phyloP scores from a whole-genome alignment of 257 asterid species.

The Nicotiana obtusifolia region DNA sequence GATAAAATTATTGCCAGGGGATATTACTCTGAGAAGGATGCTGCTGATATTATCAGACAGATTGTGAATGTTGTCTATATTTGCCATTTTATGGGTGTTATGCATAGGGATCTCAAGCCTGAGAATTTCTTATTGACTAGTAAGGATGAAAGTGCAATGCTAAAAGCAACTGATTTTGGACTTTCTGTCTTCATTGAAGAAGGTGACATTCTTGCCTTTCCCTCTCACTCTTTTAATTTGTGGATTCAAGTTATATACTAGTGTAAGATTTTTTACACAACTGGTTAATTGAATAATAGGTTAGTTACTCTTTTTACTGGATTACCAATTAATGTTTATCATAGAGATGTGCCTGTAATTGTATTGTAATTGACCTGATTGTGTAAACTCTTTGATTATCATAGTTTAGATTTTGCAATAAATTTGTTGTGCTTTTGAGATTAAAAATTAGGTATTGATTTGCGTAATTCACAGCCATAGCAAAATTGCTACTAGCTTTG shows the following conservation, averaged over 20 bases:
- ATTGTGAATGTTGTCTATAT: constrained; percentile 78
- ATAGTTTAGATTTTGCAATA: not conserved
- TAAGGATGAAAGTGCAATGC: constrained; percentile 59
- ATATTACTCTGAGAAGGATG: constrained; percentile 72
- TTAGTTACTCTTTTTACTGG: not conserved
- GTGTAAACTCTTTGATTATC: not conserved
- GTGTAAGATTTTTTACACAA: not conserved
- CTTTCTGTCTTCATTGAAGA: constrained; percentile 84
- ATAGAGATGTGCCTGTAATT: not conserved
- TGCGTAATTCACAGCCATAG: not conserved
- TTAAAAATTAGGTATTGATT: not conserved
- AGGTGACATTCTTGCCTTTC: constrained; percentile 41
- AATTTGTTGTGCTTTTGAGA: not conserved
- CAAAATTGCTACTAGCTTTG: not conserved
- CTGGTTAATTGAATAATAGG: not conserved
- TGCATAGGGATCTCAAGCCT: constrained; percentile 92
- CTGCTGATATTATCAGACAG: constrained; percentile 71
- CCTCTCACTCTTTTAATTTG: not conserved
- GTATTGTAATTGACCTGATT: not conserved
- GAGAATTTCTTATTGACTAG: constrained; percentile 81
- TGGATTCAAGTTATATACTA: not conserved
- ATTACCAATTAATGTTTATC: not conserved
- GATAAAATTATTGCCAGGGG: constrained; percentile 80
- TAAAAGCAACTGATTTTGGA: constrained; percentile 83
- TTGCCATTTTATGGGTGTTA: constrained; percentile 85